Percentiles rank a stretch among this genome's conserved stretches.
Evolutionary conservation across 1,284 basidiomycete genomes (phyloP).

Genomic region (Heterobasidion occidentale): DNA sequence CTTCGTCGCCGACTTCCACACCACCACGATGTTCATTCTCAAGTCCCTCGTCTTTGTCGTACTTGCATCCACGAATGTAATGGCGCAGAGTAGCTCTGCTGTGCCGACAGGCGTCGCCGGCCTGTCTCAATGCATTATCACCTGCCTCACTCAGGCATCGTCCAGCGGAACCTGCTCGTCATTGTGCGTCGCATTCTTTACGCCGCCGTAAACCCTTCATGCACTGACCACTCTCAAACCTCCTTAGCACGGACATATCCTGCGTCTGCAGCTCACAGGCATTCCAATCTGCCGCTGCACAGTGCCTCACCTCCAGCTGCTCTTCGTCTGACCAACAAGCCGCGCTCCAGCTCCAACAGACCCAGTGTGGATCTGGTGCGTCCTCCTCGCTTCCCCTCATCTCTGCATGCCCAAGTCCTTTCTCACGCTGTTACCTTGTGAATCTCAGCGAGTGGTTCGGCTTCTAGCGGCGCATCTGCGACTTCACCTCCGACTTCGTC

Average conservation of each 20-base stretch:
- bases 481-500: background rate
- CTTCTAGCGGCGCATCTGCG: background rate
- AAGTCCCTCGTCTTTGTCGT: too few species aligned
- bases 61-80: too few species aligned
- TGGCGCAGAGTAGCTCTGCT: too few species aligned
- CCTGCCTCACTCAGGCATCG: too few species aligned
- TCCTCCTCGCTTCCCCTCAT: constrained; percentile 12
- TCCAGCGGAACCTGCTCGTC: too few species aligned
- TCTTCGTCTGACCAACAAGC: constrained; percentile 12
- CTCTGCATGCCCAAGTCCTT: background rate
- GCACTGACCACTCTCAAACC: too few species aligned
- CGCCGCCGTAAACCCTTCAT: too few species aligned
- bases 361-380: constrained; percentile 20
- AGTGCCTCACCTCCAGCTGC: constrained; percentile 18
- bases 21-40: too few species aligned
- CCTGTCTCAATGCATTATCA: too few species aligned
- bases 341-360: constrained; percentile 15
- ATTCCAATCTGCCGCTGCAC: constrained; percentile 15
- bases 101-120: too few species aligned
- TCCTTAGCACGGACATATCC: constrained; percentile 15
- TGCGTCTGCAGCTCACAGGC: constrained; percentile 19
- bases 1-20: too few species aligned
- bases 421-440: background rate
- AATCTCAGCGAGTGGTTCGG: background rate
- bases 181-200: too few species aligned